Evolutionary conservation across 192 early-diverging fungal genomes (phyloP), one percentile per base, ranked within the genome.

Genomic region (Backusella sp.): DNA sequence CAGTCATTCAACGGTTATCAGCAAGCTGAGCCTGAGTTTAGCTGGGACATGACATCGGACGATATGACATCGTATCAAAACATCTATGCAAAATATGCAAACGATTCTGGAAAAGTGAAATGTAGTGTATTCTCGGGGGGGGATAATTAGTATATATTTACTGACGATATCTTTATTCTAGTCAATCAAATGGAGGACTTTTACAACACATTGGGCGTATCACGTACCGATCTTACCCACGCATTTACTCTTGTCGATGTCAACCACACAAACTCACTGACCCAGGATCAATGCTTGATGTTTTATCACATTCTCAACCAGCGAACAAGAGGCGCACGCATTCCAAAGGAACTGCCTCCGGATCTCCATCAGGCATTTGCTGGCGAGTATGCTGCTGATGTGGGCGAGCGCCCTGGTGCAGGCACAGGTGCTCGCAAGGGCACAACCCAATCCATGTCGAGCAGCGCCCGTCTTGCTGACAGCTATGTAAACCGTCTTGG

Each of bases 11-110:
- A 21, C 17, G 66, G 66, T 7, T 68, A 68, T 36, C 70, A 71
- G 30, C 56, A 56, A 21, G 7, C 21, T 12, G 70, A 71, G 3
- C 70, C 85, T 41, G 85, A 90, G 23, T 91, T 91, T 81, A 84
- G 88, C 35, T 91, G 90, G 90, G 88, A 88, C 67, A 91, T 91
- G 72, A 83, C 88, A 39, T 84, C 90, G 1, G 80, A 85, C 8
- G 89, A 87, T 67, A 83, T 86, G 52, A 67, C 80, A 42, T 88
- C 84, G 46, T 91, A 90, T 72, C 89, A 89, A 68, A 80, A 80
- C 28, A 85, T 85, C 23, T 91, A 88, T 75, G 76, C 77, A 41
- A 88, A 86, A 66, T 85, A 88, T 73, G 85, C 81, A 2, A 84
- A 86, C 44, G 34, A 84, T 4, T 77, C 82, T 52, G 87, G 86